Conservation (phyloP, 2,329 filamentous ascomycete species). For the Talaromyces marneffei region DNA sequence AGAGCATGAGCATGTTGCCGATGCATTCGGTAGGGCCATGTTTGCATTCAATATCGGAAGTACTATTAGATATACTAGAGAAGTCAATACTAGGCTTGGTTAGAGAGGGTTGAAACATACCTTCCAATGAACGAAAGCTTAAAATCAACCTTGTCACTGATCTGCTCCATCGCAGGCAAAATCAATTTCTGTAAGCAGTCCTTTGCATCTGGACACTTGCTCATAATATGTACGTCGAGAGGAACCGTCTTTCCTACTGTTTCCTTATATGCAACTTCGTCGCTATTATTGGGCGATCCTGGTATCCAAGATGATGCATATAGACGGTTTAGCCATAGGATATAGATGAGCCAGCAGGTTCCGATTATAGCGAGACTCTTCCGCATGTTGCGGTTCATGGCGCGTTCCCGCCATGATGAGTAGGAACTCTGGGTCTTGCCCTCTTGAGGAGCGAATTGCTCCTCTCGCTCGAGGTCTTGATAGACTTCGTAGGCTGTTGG, state of each 20-base stretch:
- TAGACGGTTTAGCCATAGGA: conserved; percentile 12
- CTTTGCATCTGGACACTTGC: conserved; percentile 87
- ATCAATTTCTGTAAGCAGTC: conserved; percentile 77
- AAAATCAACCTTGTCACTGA: conserved; percentile 83
- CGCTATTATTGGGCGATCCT: not conserved
- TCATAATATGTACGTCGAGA: conserved; percentile 93
- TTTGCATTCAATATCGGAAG: conserved; percentile 79
- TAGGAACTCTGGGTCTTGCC: conserved; percentile 4
- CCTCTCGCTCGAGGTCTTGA: conserved; percentile 13
- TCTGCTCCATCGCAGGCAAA: conserved; percentile 76
- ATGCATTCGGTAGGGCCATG: conserved; percentile 88
- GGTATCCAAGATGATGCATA: not conserved
- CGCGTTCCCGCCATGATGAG: conserved; percentile 12
- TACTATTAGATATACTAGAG: conserved; percentile 56
- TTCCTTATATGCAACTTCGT: conserved; percentile 7
- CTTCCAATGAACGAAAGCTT: conserved; percentile 82
- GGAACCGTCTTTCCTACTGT: conserved; percentile 49
- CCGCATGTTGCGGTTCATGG: conserved; percentile 11
- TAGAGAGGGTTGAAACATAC: conserved; percentile 39
- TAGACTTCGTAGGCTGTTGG: conserved; percentile 13
- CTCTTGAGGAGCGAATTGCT: conserved; percentile 12
- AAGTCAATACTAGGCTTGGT: not conserved
- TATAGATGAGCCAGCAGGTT: conserved; percentile 14
- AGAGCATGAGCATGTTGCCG: conserved; percentile 91
- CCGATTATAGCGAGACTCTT: conserved; percentile 10